Conservation (phyloP, 2,329 filamentous ascomycete genomes). For the Furcasterigmium furcatum region DNA sequence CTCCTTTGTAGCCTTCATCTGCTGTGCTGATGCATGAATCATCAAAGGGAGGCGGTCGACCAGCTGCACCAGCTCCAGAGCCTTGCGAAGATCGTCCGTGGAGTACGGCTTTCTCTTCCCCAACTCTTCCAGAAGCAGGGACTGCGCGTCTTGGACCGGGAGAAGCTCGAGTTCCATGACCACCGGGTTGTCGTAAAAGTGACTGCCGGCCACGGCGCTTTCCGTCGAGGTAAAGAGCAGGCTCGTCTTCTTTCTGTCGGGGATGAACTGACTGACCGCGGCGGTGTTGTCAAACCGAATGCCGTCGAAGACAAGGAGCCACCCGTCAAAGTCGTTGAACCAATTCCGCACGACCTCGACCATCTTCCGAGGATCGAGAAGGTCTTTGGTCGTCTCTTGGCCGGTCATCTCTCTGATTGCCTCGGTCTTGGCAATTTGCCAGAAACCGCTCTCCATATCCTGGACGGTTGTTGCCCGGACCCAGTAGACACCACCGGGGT, state of each 20-base stretch:
- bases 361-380: slow-evolving; percentile 39
- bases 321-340: slow-evolving; percentile 59
- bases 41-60: slow-evolving; percentile 65
- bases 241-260: slow-evolving; percentile 57
- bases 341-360: slow-evolving; percentile 57
- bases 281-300: slow-evolving; percentile 57
- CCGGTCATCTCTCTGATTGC: slow-evolving; percentile 41
- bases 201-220: slow-evolving; percentile 49
- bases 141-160: slow-evolving; percentile 53
- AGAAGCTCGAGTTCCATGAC: slow-evolving; percentile 54
- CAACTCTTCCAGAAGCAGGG: slow-evolving; percentile 60
- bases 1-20: slow-evolving; percentile 58
- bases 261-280: slow-evolving; percentile 56
- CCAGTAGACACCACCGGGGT: slow-evolving; percentile 68
- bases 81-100: slow-evolving; percentile 51
- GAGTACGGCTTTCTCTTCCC: slow-evolving; percentile 53
- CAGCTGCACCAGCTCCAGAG: slow-evolving; percentile 58
- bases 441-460: slow-evolving; percentile 59
- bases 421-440: slow-evolving; percentile 60
- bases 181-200: slow-evolving; percentile 56
- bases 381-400: slow-evolving; percentile 27
- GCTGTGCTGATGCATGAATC: slow-evolving; percentile 63
- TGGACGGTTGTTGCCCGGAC: slow-evolving; percentile 58
- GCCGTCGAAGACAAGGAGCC: slow-evolving; percentile 67
- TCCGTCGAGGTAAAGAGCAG: slow-evolving; percentile 69